Percentiles rank a stretch among this genome's conserved stretches.
These are phyloP conservation scores for Tylopilus cervinicoccineus DNA, from an alignment of 768 basidiomycete genomes.

Conservation along the genomic window DNA sequence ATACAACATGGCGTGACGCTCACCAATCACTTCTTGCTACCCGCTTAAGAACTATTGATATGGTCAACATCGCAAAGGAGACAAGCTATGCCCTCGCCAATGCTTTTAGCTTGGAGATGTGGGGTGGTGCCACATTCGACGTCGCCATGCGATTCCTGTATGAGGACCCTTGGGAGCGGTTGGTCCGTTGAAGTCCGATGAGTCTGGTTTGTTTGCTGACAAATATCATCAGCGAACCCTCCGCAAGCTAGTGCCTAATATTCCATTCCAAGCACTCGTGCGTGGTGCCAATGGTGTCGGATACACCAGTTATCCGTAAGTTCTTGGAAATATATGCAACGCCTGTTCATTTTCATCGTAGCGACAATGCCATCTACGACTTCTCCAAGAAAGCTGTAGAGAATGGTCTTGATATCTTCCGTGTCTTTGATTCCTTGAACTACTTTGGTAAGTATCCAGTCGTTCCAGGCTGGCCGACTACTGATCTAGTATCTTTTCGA, in stretches of 20 bases:
- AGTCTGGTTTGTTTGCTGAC: constrained; percentile 10
- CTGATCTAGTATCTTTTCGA: constrained; percentile 5
- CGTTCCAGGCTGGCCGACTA: background rate
- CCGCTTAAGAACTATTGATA: constrained; percentile 91
- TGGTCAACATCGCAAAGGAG: constrained; percentile 98
- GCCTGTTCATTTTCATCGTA: constrained; percentile 27
- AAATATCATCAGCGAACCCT: constrained; percentile 62
- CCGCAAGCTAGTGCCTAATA: constrained; percentile 95
- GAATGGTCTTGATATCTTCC: constrained; percentile 99
- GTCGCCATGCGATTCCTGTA: constrained; percentile 99
- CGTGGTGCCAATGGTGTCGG: constrained; percentile 99
- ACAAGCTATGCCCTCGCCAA: constrained; percentile 93
- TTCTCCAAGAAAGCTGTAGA: constrained; percentile 99
- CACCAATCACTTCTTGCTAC: constrained; percentile 98
- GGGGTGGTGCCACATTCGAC: constrained; percentile 99
- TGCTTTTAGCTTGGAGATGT: constrained; percentile 96
- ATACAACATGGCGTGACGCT: constrained; percentile 99
- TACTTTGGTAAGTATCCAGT: constrained; percentile 72
- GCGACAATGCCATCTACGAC: constrained; percentile 98
- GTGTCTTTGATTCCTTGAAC: constrained; percentile 98
- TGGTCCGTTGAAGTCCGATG: constrained; percentile 47
- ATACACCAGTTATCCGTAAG: constrained; percentile 96
- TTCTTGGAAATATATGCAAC: constrained; percentile 5
- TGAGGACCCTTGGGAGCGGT: constrained; percentile 98
- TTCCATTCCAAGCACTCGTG: constrained; percentile 96